Conservation (phyloP, 164 flowering plant species). For the Umbilicus rupestris region DNA sequence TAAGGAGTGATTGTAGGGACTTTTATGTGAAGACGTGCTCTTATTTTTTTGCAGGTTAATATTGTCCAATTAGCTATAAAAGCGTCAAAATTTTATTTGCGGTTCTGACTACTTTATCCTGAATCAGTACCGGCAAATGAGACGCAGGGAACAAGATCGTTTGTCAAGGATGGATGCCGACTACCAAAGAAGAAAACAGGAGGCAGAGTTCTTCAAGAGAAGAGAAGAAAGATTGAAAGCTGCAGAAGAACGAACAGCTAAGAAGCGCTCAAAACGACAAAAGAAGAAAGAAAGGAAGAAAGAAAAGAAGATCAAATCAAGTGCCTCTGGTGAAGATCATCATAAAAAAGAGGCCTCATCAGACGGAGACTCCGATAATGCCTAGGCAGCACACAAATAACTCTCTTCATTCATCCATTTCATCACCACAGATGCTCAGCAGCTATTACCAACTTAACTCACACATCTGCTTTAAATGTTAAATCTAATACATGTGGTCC, state of each 20-base stretch:
- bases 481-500: no score
- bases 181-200: conserved; percentile 64
- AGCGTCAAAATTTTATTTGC: neutral
- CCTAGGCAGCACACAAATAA: neutral
- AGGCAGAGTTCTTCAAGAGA: conserved; percentile 60
- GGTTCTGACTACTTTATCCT: neutral
- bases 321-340: conserved; percentile 29
- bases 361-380: conserved; percentile 37
- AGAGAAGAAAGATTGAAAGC: conserved; percentile 78
- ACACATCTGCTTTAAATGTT: no score
- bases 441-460: no score
- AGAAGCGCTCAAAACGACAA: conserved; percentile 86
- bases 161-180: conserved; percentile 86
- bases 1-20: neutral
- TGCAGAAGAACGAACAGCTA: conserved; percentile 80
- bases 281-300: conserved; percentile 74
- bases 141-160: conserved; percentile 92
- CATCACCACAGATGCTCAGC: no score
- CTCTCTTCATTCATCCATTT: neutral
- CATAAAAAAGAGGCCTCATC: conserved; percentile 37
- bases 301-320: conserved; percentile 37
- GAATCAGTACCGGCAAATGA: conserved; percentile 92
- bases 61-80: neutral
- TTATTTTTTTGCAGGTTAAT: no score
- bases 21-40: neutral